Evolutionary conservation across 108 stramenopile species (phyloP), one percentile per base, ranked within the genome.

Genomic region (Fistulifera solaris): DNA sequence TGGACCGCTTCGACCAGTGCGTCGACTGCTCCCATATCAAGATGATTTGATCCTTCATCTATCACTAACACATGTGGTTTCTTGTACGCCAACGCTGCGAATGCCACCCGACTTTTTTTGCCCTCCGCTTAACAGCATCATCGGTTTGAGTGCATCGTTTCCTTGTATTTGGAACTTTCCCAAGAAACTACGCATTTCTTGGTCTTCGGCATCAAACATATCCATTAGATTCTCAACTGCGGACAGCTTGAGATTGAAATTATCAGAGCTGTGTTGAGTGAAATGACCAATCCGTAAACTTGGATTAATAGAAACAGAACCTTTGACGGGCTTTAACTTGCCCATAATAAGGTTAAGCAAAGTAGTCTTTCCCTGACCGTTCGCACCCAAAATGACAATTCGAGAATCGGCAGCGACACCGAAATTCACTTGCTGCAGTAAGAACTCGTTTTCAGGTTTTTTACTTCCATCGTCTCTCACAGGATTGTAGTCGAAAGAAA

Each of bases 1-100:
- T 84, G 72, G 1, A 98, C 71, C 13, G 90, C 96, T 40, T 87
- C 89, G 24, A 93, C 88, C 19, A 99, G 73, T 22, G 98, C 98
- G 66, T 99, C 96, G 16, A 97, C 95, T 19, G 88, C 85, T 68
- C 96, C 96, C 77, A 99, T 95, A 61, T 92, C 62, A 56, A 99
- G 68, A 60, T 99, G 95, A 67, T 97, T 94, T 0, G 94, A 94
- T 6, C 93, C 94, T 69, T 95, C 96, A 56, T 98, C 96, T 75
- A 96, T 78, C n/a, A 99, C 71, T 46, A 99, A 68, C 4, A 99
- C 75, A 64, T 99, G 98, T 7, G 98, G 97, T 40, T 75, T 78
- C 40, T 78, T 67, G 62, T 84, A 97, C n/a, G 95, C 85, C 48
- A 99, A 67, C 6, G 87, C 76, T 8, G 97, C 96, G 66, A 99